Percentiles rank a stretch among this genome's conserved stretches.
Evolutionary conservation across 495 filamentous ascomycete genomes (phyloP).

Genomic region (Terfezia claveryi): DNA sequence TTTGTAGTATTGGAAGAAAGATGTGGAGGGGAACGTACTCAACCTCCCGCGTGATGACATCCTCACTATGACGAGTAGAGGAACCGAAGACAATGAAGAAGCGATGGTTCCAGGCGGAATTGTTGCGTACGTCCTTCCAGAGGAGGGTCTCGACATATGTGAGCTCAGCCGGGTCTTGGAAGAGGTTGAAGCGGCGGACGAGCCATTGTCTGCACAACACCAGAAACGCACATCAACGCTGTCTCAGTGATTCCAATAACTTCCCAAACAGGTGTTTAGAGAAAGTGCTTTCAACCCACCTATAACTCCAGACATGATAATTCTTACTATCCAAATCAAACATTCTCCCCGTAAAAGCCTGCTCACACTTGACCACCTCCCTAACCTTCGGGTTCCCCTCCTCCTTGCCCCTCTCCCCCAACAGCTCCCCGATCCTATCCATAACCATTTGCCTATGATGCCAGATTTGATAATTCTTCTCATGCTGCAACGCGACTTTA

Average conservation of each 20-base stretch:
- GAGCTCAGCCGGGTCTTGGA: conserved; percentile 30
- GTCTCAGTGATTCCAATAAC: conserved; percentile 2
- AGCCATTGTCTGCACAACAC: conserved; percentile 41
- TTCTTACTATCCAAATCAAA: conserved; percentile 79
- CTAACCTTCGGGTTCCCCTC: not conserved
- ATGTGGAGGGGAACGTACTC: conserved; percentile 21
- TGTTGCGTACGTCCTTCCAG: conserved; percentile 65
- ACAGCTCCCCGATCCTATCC: conserved; percentile 24
- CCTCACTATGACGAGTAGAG: conserved; percentile 23
- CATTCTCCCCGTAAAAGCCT: conserved; percentile 55
- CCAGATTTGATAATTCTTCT: conserved; percentile 99
- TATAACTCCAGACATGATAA: conserved; percentile 94
- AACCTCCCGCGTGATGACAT: conserved; percentile 52
- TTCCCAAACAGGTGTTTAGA: not conserved
- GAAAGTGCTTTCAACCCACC: not conserved
- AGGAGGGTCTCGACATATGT: conserved; percentile 47
- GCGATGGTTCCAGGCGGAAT: conserved; percentile 91
- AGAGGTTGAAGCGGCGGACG: conserved; percentile 50
- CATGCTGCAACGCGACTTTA: conserved; percentile 49
- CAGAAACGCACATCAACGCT: conserved; percentile 16
- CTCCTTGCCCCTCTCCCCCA: conserved; percentile 5
- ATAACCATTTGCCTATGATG: conserved; percentile 80
- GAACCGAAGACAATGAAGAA: conserved; percentile 68
- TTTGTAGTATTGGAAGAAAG: not conserved
- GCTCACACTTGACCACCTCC: conserved; percentile 31